These are phyloP conservation scores for Scheffersomyces stambukii DNA, from an alignment of 1,139 yeast species.

Conservation along the genomic window DNA sequence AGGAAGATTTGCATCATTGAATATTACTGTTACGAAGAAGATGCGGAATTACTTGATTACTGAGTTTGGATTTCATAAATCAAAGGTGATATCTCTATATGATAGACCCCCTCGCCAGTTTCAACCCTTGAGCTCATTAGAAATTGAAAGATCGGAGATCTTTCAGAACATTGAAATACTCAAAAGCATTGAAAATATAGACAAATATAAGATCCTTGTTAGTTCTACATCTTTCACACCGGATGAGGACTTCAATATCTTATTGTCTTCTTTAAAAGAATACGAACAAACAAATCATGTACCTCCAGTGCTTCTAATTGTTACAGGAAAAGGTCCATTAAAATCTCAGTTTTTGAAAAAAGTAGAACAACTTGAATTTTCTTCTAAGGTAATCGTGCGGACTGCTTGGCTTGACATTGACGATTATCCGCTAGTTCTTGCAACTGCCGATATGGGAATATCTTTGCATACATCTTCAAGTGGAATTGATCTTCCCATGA, in stretches of 20 bases:
- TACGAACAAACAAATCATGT: conserved; percentile 41
- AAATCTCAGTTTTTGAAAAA: conserved; percentile 44
- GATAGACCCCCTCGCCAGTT: conserved; percentile 77
- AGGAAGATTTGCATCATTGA: conserved; percentile 54
- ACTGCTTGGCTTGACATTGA: conserved; percentile 76
- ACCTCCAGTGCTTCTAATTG: conserved; percentile 59
- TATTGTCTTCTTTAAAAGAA: conserved; percentile 61
- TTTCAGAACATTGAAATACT: conserved; percentile 28
- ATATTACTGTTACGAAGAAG: conserved; percentile 75
- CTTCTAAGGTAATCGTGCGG: conserved; percentile 47
- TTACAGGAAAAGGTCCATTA: conserved; percentile 95
- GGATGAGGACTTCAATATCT: conserved; percentile 78
- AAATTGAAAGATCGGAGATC: conserved; percentile 10
- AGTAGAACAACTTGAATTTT: conserved; percentile 40
- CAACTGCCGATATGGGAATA: conserved; percentile 80
- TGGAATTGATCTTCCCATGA: conserved; percentile 96
- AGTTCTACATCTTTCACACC: conserved; percentile 94
- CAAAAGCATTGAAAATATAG: conserved; percentile 20
- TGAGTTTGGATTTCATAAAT: conserved; percentile 46
- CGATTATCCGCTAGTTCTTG: conserved; percentile 75
- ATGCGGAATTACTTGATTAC: conserved; percentile 60
- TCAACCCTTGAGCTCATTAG: too few relatives aligned
- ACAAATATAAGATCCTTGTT: conserved; percentile 58
- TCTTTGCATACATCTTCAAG: conserved; percentile 90
- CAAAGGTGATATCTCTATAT: conserved; percentile 47